phyloP scores from a whole-genome alignment of 495 filamentous ascomycete species.

The Penicillium crystallinum region DNA sequence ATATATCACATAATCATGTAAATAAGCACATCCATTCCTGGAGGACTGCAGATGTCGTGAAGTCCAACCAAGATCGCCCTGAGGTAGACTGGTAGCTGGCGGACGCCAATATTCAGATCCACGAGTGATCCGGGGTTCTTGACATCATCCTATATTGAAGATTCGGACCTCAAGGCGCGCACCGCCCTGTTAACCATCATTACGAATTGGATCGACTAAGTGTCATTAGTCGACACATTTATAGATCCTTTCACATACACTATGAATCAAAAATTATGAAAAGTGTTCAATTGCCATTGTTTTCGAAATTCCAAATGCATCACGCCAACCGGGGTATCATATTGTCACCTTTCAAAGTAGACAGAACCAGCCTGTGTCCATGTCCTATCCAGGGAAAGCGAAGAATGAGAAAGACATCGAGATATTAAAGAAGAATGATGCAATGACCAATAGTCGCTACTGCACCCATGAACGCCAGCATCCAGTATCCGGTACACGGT shows the following conservation, averaged over 20 bases:
- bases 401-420: conserved; percentile 1
- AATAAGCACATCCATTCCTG: neutral
- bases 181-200: too few species aligned
- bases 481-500: conserved; percentile 4
- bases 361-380: conserved; percentile 18
- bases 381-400: conserved; percentile 1
- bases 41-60: too few species aligned
- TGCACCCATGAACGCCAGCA: conserved; percentile 16
- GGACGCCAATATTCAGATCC: too few species aligned
- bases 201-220: too few species aligned
- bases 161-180: too few species aligned
- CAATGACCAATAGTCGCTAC: neutral
- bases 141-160: too few species aligned
- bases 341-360: conserved; percentile 19
- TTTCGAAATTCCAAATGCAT: conserved; percentile 8
- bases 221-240: neutral
- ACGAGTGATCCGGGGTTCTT: too few species aligned
- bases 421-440: conserved; percentile 6
- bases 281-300: conserved; percentile 1
- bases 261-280: neutral
- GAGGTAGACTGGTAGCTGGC: too few species aligned
- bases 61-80: too few species aligned
- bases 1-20: conserved; percentile 11
- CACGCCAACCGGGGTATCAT: conserved; percentile 27
- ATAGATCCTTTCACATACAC: neutral